Conservation (phyloP, 306 rosid genomes). For the Chamaecrista fasciculata region DNA sequence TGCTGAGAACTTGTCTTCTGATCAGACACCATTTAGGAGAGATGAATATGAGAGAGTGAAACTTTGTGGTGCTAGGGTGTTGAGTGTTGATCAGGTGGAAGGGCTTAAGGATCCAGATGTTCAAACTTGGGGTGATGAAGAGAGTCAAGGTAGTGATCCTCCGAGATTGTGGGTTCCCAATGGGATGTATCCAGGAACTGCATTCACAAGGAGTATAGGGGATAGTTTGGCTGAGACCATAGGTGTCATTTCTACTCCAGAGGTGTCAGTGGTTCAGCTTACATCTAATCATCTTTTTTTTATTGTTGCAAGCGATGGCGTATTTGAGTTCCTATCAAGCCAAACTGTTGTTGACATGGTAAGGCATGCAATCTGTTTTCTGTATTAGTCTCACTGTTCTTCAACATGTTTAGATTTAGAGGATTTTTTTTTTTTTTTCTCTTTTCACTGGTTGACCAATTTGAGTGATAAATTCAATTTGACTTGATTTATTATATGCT, state of each 20-base stretch:
- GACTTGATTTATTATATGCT: neutral
- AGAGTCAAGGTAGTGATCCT: constrained; percentile 58
- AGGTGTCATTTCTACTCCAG: constrained; percentile 67
- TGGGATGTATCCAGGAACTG: constrained; percentile 74
- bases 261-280: constrained; percentile 47
- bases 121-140: constrained; percentile 72
- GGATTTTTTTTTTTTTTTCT: neutral
- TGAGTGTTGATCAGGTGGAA: constrained; percentile 93
- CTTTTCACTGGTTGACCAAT: neutral
- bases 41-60: constrained; percentile 89
- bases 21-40: constrained; percentile 85
- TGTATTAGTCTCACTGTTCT: too few species aligned
- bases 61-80: constrained; percentile 80
- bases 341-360: constrained; percentile 69
- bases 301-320: constrained; percentile 72
- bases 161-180: constrained; percentile 72
- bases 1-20: constrained; percentile 76
- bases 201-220: constrained; percentile 78
- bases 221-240: constrained; percentile 68
- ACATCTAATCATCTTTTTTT: constrained; percentile 61
- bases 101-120: constrained; percentile 61
- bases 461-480: neutral
- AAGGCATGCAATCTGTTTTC: constrained; percentile 7
- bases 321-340: constrained; percentile 69
- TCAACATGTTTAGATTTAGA: too few species aligned